Percentiles rank a stretch among this genome's conserved stretches.
Evolutionary conservation across 352 stramenopile species (phyloP).

Genomic region (Phytophthora ohioensis): DNA sequence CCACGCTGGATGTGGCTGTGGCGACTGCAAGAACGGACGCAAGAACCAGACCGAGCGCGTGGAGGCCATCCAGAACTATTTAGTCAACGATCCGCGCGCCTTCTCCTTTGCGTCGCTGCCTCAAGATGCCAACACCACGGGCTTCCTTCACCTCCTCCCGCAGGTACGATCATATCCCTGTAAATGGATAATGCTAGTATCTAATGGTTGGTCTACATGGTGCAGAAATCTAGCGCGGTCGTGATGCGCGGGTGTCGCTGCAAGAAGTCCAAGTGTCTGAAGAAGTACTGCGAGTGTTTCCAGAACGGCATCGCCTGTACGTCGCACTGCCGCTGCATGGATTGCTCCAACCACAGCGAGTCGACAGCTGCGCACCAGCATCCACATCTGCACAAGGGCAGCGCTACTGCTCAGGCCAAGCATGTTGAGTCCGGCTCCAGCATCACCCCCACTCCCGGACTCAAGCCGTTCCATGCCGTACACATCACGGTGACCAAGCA

Average conservation of each 20-base stretch:
- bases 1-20: conserved; percentile 70
- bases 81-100: conserved; percentile 76
- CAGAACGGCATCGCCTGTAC: conserved; percentile 93
- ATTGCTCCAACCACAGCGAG: conserved; percentile 93
- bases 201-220: conserved; percentile 5
- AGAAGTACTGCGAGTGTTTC: conserved; percentile 99
- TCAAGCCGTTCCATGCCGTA: conserved; percentile 62
- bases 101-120: conserved; percentile 71
- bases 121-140: conserved; percentile 38
- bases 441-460: neutral
- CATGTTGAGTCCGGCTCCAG: conserved; percentile 6
- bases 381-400: conserved; percentile 43
- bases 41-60: conserved; percentile 68
- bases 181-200: neutral
- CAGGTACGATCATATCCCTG: conserved; percentile 40
- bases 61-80: conserved; percentile 78
- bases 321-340: conserved; percentile 93
- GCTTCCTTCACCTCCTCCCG: conserved; percentile 77
- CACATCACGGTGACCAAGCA: conserved; percentile 81
- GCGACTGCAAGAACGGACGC: conserved; percentile 79
- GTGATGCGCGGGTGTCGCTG: conserved; percentile 93
- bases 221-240: conserved; percentile 73
- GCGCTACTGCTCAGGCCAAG: conserved; percentile 6
- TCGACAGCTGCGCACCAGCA: conserved; percentile 38
- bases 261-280: conserved; percentile 97